phyloP scores from a whole-genome alignment of 345 rosid genomes.

The Erodium maritimum region DNA sequence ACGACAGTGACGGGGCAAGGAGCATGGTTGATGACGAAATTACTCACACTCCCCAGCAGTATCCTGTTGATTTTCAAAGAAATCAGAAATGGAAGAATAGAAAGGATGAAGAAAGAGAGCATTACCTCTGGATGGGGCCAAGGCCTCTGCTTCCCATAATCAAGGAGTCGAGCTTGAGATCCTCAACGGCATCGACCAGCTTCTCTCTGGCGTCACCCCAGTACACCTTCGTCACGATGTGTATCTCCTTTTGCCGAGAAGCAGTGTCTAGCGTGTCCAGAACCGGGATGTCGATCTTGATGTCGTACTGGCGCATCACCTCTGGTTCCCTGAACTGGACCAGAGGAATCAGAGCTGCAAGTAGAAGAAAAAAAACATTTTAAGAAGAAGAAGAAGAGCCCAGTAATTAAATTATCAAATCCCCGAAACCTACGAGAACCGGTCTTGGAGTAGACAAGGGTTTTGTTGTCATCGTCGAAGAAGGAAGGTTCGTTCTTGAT shows the following conservation, averaged over 20 bases:
- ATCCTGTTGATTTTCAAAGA: conserved; percentile 40
- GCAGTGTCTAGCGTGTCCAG: conserved; percentile 85
- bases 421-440: conserved; percentile 61
- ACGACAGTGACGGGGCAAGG: conserved; percentile 35
- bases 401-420: background rate
- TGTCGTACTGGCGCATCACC: conserved; percentile 44
- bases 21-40: conserved; percentile 25
- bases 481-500: conserved; percentile 36
- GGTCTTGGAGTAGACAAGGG: conserved; percentile 42
- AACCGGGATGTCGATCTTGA: conserved; percentile 41
- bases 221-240: conserved; percentile 54
- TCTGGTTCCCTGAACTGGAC: conserved; percentile 77
- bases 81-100: background rate
- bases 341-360: conserved; percentile 78
- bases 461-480: too few species aligned
- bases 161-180: conserved; percentile 70
- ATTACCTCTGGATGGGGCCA: conserved; percentile 63
- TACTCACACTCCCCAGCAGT: conserved; percentile 47
- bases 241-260: conserved; percentile 83
- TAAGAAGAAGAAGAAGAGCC: background rate
- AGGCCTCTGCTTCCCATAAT: conserved; percentile 97
- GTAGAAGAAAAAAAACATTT: background rate
- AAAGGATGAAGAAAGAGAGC: background rate
- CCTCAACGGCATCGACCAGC: conserved; percentile 57
- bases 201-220: conserved; percentile 94